phyloP scores from a whole-genome alignment of 176 grass and related monocot species.

The Avena insularis region DNA sequence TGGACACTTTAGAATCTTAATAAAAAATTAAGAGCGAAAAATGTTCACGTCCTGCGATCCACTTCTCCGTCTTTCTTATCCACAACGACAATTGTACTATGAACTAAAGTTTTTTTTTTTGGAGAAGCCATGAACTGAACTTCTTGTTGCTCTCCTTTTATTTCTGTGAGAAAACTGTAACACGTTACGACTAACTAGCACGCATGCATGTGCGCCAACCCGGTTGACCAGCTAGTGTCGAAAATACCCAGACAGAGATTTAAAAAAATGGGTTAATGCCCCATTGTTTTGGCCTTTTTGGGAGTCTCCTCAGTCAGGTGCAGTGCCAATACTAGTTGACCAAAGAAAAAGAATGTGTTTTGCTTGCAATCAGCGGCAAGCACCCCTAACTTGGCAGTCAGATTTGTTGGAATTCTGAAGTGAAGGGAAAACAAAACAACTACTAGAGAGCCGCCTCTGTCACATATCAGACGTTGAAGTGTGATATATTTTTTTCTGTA shows the following conservation, averaged over 20 bases:
- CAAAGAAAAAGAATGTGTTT: not conserved
- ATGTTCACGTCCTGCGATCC: not conserved
- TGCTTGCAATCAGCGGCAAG: not conserved
- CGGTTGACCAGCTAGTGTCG: not conserved
- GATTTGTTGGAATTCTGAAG: not conserved
- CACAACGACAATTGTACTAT: not conserved
- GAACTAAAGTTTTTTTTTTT: not conserved
- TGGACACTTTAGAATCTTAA: no score
- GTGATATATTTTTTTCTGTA: no score
- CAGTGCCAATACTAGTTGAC: constrained; percentile 19
- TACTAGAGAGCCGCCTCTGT: no score
- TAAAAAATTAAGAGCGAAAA: not conserved
- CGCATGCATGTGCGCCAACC: not conserved
- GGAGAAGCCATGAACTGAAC: no score
- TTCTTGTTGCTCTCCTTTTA: not conserved
- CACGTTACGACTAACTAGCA: not conserved
- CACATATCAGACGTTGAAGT: no score
- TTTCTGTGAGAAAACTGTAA: not conserved
- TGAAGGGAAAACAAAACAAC: not conserved
- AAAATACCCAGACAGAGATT: not conserved
- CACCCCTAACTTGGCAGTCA: not conserved
- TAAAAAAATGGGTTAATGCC: not conserved
- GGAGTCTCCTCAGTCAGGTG: constrained; percentile 22
- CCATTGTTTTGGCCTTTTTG: not conserved
- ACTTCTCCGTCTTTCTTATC: not conserved